Evolutionary conservation across 805 yeast species (phyloP).

Genomic region (Saccharomycopsis malanga): DNA sequence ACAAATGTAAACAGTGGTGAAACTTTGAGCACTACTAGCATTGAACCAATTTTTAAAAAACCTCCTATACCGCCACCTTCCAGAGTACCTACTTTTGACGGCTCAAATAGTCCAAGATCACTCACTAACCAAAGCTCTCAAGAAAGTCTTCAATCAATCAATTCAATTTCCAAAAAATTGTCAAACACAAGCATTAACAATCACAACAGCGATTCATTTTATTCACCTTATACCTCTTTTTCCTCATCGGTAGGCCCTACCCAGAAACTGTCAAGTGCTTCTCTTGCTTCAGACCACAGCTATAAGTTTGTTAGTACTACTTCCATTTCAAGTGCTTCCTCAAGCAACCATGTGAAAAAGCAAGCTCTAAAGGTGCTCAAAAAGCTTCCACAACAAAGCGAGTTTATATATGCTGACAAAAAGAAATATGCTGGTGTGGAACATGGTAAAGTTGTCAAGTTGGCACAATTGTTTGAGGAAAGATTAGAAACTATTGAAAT

Average conservation of each 20-base stretch:
- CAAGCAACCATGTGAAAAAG: constrained; percentile 1
- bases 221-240: neutral
- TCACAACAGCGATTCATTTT: neutral
- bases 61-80: constrained; percentile 6
- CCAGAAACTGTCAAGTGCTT: neutral
- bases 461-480: constrained; percentile 22
- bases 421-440: constrained; percentile 20
- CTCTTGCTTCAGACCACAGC: neutral
- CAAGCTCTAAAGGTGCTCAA: neutral
- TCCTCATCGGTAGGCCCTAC: neutral
- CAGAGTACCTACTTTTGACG: neutral
- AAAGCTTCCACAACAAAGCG: neutral
- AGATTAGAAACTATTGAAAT: constrained; percentile 17
- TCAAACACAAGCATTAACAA: neutral
- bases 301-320: neutral
- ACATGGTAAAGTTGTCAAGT: constrained; percentile 19
- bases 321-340: too few species aligned
- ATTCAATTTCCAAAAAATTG: neutral
- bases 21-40: neutral
- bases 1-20: neutral
- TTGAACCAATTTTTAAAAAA: neutral
- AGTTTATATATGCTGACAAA: constrained; percentile 16
- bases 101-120: neutral
- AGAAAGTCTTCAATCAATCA: constrained; percentile 7
- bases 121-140: constrained; percentile 1